Evolutionary conservation across 2,329 filamentous ascomycete species (phyloP), one percentile per base, ranked within the genome.

Genomic region (Coniochaeta sp.): DNA sequence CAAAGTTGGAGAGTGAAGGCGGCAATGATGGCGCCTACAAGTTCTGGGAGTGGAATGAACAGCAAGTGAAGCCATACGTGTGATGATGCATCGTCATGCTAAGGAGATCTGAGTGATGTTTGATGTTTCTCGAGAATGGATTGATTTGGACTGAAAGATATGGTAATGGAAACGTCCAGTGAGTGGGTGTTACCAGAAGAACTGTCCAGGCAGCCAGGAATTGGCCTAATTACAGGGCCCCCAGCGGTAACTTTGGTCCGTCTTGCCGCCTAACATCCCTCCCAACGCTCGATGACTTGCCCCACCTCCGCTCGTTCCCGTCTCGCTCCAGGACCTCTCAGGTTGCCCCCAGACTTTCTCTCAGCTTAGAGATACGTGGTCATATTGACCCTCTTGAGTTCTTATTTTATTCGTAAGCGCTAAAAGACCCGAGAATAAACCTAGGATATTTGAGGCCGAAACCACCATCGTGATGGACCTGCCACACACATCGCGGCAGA

Each of bases 41-140:
- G 55, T 77, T 77, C 55, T 79, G 74, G 75, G 65, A 72, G 4
- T 79, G 76, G 77, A 72, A 69, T 1, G 71, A 77, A 59, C 69
- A 71, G 17, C 74, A 78, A 40, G 64, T 76, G 19, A 68, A 70
- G 36, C 59, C 64, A n/a, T 68, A 64, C 34, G 52, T 65, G 30
- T 69, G 6, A 54, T 44, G 42, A n/a, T n/a, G n/a, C 14, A 42
- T 42, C 17, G 38, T 42, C 17, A 14, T 42, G 38, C 16, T 16
- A 17, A 19, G 17, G 38, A 19, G n/a, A n/a, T n/a, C 5, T 42
- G 38, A 42, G 17, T 42, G 38, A 5, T 17, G 38, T 42, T 12
- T n/a, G n/a, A n/a, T n/a, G n/a, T n/a, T n/a, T n/a, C n/a, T n/a
- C n/a, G n/a, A n/a, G n/a, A n/a, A n/a, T n/a, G n/a, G n/a, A n/a